A percentile compares a stretch with the other conserved stretches of the same genome.
Evolutionary conservation across 495 filamentous ascomycete genomes (phyloP).

Genomic region (Neurospora sp.): DNA sequence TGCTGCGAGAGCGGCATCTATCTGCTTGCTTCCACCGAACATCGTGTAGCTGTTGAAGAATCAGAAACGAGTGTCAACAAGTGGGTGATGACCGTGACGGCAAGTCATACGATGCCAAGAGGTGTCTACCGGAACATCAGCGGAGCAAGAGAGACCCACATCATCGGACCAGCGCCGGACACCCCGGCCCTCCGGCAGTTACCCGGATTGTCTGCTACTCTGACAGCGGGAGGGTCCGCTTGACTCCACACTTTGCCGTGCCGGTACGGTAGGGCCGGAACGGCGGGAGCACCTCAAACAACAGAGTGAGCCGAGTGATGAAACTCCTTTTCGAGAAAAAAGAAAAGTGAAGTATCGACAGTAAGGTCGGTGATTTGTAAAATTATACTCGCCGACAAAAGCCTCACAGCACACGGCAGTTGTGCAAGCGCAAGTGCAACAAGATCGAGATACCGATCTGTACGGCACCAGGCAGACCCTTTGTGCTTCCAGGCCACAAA

Average conservation of each 20-base stretch:
- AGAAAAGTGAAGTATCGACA: background rate
- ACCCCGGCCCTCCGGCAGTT: background rate
- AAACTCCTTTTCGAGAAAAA: background rate
- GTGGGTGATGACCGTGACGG: background rate
- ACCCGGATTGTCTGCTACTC: background rate
- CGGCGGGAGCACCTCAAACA: background rate
- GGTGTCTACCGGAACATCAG: background rate
- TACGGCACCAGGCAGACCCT: background rate
- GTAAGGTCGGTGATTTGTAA: background rate
- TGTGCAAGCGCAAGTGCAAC: background rate
- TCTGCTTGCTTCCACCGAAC: background rate
- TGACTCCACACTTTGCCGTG: background rate
- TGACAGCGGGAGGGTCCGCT: background rate
- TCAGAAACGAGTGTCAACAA: background rate
- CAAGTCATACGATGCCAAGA: background rate
- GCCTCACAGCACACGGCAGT: background rate
- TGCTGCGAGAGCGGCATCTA: background rate
- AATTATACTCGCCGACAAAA: background rate
- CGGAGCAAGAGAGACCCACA: background rate
- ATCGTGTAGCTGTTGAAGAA: background rate
- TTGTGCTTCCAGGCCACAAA: background rate
- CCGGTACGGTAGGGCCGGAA: background rate
- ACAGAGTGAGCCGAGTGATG: background rate
- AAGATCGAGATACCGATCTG: background rate
- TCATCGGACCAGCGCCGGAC: background rate